Conservation (phyloP, 2,329 filamentous ascomycete species). For the Biscogniauxia sp. region DNA sequence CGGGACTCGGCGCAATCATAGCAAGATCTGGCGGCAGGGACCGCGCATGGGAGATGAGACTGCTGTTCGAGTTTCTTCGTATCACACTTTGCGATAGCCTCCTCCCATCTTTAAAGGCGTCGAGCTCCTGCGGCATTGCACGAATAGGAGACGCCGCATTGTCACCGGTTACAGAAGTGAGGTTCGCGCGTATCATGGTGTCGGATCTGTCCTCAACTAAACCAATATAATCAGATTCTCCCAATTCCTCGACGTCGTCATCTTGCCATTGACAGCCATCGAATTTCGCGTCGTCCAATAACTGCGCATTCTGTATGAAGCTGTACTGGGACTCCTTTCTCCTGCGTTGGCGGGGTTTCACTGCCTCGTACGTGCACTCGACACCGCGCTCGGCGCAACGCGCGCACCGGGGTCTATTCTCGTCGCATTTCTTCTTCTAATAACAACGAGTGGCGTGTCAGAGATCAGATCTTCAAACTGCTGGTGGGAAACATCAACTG, state of each 20-base stretch:
- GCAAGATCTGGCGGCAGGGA: conserved; percentile 37
- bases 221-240: conserved; percentile 21
- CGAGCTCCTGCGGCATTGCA: conserved; percentile 12
- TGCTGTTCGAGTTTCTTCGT: conserved; percentile 21
- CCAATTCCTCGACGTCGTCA: conserved; percentile 13
- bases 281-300: conserved; percentile 9
- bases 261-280: conserved; percentile 24
- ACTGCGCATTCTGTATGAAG: conserved; percentile 11
- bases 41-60: conserved; percentile 20
- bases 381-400: conserved; percentile 49
- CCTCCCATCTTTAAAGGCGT: conserved; percentile 9
- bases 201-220: conserved; percentile 20
- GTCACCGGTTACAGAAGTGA: conserved; percentile 12
- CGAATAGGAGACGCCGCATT: conserved; percentile 30
- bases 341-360: conserved; percentile 42
- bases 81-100: conserved; percentile 16
- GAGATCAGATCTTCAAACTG: conserved; percentile 4
- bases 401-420: conserved; percentile 48
- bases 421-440: conserved; percentile 60
- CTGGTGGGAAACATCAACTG: conserved; percentile 1
- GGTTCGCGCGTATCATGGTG: conserved; percentile 13
- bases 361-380: conserved; percentile 50
- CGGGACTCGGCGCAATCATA: conserved; percentile 40
- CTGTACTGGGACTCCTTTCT: conserved; percentile 34
- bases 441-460: conserved; percentile 7